A percentile compares a stretch with the other conserved stretches of the same genome.
These are phyloP conservation scores for Cinnamomum micranthum DNA, from an alignment of 164 flowering plant genomes.

Conservation along the genomic window DNA sequence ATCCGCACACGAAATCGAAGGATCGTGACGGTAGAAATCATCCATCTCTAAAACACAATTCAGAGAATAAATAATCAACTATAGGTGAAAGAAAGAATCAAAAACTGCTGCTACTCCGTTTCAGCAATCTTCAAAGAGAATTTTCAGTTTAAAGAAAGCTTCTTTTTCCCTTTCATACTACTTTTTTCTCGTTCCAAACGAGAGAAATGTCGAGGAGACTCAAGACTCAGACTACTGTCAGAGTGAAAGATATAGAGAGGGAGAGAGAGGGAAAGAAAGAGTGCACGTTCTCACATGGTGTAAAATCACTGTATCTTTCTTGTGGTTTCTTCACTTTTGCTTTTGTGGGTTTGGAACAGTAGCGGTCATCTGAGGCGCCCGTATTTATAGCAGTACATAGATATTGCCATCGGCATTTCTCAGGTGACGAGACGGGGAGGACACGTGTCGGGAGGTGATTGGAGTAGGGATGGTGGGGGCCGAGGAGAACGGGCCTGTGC, in stretches of 20 bases:
- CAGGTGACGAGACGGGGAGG: not conserved
- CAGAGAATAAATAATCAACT: no score
- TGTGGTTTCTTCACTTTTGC: not conserved
- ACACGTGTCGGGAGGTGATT: conserved; percentile 1
- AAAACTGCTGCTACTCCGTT: not conserved
- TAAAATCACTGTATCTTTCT: not conserved
- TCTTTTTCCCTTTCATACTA: not conserved
- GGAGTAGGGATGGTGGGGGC: conserved; percentile 1
- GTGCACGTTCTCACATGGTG: not conserved
- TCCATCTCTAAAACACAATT: conserved; percentile 35
- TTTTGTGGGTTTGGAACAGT: not conserved
- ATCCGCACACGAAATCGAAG: conserved; percentile 31
- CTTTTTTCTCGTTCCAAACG: not conserved
- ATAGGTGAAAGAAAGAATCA: not conserved
- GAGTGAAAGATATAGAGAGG: not conserved
- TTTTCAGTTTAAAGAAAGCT: no score
- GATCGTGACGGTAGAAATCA: conserved; percentile 41
- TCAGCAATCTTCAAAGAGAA: not conserved
- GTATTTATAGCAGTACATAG: not conserved
- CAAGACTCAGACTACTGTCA: no score
- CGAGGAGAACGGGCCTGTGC: conserved; percentile 1
- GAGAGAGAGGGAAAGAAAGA: not conserved
- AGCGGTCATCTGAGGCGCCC: not conserved
- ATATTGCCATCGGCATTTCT: not conserved
- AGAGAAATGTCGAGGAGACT: not conserved